These are phyloP conservation scores for Scleroderma bovista DNA, from an alignment of 768 basidiomycete genomes.

Conservation along the genomic window DNA sequence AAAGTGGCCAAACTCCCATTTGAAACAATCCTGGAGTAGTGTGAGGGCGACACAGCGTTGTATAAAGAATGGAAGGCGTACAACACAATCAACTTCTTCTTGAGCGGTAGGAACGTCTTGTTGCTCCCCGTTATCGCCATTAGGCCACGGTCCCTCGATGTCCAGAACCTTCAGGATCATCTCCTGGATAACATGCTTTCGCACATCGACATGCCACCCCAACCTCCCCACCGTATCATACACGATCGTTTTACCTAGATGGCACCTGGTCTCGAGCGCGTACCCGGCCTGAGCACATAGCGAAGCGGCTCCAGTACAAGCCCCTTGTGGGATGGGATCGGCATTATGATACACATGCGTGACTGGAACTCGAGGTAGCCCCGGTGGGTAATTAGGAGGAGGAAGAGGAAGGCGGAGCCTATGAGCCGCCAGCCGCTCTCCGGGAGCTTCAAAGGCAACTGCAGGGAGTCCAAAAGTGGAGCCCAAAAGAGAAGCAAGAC, in stretches of 20 bases:
- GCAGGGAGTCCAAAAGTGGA: constrained; percentile 61
- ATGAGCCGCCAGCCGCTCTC: constrained; percentile 54
- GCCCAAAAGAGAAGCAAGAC: constrained; percentile 57
- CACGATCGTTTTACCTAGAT: constrained; percentile 56
- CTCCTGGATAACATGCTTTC: constrained; percentile 50
- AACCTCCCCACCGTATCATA: constrained; percentile 64
- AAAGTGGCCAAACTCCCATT: constrained; percentile 66
- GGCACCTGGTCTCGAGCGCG: constrained; percentile 57
- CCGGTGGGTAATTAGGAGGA: constrained; percentile 6
- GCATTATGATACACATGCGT: constrained; percentile 63
- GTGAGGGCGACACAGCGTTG: background rate
- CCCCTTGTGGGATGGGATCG: constrained; percentile 62
- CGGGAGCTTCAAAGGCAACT: constrained; percentile 61
- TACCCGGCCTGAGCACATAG: constrained; percentile 61
- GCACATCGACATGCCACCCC: constrained; percentile 55
- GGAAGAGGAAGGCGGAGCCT: constrained; percentile 63
- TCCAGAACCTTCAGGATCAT: constrained; percentile 51
- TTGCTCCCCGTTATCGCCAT: constrained; percentile 29
- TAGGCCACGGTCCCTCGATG: constrained; percentile 38
- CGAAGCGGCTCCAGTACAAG: constrained; percentile 46
- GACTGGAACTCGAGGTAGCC: constrained; percentile 21
- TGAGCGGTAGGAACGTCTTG: constrained; percentile 52
- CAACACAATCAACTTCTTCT: constrained; percentile 63
- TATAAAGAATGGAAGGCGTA: constrained; percentile 22
- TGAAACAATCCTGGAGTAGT: constrained; percentile 63